Evolutionary conservation across 75 land plant species (phyloP).

Genomic region (Pinus albicaulis): DNA sequence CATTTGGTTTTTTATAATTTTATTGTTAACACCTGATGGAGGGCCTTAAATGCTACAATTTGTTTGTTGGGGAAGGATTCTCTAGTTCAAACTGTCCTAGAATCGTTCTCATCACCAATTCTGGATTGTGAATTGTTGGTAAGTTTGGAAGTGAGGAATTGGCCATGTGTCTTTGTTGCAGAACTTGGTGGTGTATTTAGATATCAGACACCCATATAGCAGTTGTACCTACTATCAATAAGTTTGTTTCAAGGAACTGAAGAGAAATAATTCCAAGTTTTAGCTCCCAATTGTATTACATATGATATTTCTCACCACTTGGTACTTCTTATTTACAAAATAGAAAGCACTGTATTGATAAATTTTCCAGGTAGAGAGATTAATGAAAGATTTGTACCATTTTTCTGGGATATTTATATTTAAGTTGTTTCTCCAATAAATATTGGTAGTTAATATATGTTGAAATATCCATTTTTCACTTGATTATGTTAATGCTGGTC

Average conservation of each 20-base stretch:
- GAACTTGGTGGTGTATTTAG: background rate
- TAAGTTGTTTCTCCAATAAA: background rate
- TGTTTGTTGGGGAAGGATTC: background rate
- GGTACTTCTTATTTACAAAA: background rate
- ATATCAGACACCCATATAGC: background rate
- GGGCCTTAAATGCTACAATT: background rate
- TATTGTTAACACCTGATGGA: background rate
- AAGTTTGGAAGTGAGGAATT: background rate
- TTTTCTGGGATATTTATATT: background rate
- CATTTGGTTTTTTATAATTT: background rate
- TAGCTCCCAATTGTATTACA: slow-evolving; percentile 1
- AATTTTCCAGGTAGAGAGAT: background rate
- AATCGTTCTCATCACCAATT: background rate
- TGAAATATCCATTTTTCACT: too few relatives aligned
- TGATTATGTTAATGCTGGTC: too few relatives aligned
- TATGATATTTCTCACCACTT: background rate
- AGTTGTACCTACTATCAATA: background rate
- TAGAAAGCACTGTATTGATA: background rate
- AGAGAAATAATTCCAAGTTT: background rate
- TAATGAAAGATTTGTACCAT: background rate
- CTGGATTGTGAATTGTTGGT: background rate
- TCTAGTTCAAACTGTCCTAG: background rate
- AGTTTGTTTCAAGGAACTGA: background rate
- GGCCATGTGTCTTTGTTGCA: background rate
- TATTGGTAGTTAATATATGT: background rate